Evolutionary conservation across 2,329 filamentous ascomycete genomes (phyloP), one percentile per base, ranked within the genome.

Genomic region (Truncatella angustata): DNA sequence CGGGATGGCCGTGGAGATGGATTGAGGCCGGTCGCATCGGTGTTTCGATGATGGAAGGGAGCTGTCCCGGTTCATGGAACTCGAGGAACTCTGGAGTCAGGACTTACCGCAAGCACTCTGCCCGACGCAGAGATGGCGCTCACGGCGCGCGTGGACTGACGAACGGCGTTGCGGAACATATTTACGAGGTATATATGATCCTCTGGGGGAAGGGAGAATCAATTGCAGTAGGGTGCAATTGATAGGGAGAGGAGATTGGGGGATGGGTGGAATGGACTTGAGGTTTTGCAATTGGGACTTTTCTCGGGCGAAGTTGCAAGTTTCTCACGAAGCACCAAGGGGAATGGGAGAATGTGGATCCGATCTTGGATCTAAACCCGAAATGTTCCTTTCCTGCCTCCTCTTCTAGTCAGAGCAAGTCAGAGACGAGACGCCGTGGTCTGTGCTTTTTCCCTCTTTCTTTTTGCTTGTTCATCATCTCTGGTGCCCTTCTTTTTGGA

Each of bases 121-220:
- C 90, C 86, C 71, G 88, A 84, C 73, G 90, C 89, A 87, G 91
- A 90, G 81, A 95, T 85, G 80, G 90, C 91, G 81, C 90, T 89
- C 79, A 93, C 90, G 78, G 90, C 88, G 83, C 92, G 91, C 82
- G 88, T 88, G 77, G 91, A 95, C 84, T 96, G 91, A 82, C 92
- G 87, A 80, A 97, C 85, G 82, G 93, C 92, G 87, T 90, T 96
- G 81, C 93, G 91, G 85, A 97, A 96, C 93, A 97, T 97, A 80
- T 74, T 81, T 66, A 65, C 68, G 76, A 80, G 76, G 74, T 74
- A 68, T 75, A 66, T 77, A 68, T 73, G 70, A 69, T 73, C 77
- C 71, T 73, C 73, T 70, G 70, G 70, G 74, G 69, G 46, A 54
- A 75, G 73, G 63, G 71, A 73, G 73, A 75, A 76, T 75, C 82